These are phyloP conservation scores for Alloascoidea africana DNA, from an alignment of 805 yeast species.

Conservation along the genomic window DNA sequence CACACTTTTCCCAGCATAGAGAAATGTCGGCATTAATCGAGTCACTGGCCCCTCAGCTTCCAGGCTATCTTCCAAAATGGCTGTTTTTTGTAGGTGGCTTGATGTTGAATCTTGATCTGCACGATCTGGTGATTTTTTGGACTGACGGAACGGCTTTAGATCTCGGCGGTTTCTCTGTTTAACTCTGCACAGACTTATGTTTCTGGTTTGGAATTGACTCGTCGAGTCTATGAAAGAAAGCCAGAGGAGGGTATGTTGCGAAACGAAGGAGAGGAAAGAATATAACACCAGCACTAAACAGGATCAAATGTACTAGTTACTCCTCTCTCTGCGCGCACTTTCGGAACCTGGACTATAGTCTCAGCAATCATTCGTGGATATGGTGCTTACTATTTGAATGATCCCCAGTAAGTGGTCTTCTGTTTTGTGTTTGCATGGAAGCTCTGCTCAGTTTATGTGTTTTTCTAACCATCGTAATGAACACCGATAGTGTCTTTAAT, in stretches of 20 bases:
- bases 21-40: too few species aligned
- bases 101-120: conserved; percentile 2
- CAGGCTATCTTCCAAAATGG: conserved; percentile 66
- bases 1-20: too few species aligned
- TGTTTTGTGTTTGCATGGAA: not conserved
- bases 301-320: conserved; percentile 18
- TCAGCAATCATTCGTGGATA: conserved; percentile 74
- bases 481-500: conserved; percentile 40
- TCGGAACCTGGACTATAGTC: conserved; percentile 94
- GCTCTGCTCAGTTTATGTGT: not conserved
- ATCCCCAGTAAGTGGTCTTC: conserved; percentile 28
- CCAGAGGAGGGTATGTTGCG: conserved; percentile 37
- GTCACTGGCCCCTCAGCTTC: conserved; percentile 29
- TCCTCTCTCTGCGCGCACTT: conserved; percentile 78
- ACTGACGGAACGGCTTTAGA: too few species aligned
- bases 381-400: conserved; percentile 66
- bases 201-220: conserved; percentile 59
- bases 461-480: conserved; percentile 2
- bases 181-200: conserved; percentile 80
- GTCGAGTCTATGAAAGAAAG: conserved; percentile 56
- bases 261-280: not conserved
- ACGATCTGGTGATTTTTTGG: conserved; percentile 19
- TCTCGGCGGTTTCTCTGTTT: conserved; percentile 81
- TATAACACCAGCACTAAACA: not conserved
- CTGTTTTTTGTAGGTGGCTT: conserved; percentile 36